phyloP scores from a whole-genome alignment of 805 yeast species.

The Myxozyma vanderwaltii region DNA sequence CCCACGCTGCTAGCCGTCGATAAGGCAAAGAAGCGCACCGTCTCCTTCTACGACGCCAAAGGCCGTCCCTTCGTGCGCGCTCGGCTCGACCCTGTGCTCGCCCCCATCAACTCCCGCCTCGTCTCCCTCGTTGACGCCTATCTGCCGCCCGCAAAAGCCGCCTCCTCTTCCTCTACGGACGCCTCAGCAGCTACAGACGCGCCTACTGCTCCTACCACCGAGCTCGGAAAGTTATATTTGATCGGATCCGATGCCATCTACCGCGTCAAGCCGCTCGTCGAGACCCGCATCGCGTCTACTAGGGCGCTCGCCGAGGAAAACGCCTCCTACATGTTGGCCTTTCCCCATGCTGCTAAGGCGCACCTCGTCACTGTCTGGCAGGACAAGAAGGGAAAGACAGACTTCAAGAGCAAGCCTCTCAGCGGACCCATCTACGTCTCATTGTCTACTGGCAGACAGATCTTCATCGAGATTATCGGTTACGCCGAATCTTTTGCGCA shows the following conservation, averaged over 20 bases:
- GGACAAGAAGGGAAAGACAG: slow-evolving; percentile 27
- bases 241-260: slow-evolving; percentile 22
- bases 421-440: slow-evolving; percentile 24
- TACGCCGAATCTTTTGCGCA: slow-evolving; percentile 27
- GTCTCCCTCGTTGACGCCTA: slow-evolving; percentile 49
- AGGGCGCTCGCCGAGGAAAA: slow-evolving; percentile 22
- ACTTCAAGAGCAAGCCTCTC: slow-evolving; percentile 20
- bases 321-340: slow-evolving; percentile 19
- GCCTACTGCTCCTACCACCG: slow-evolving; percentile 16
- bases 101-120: slow-evolving; percentile 61
- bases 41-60: slow-evolving; percentile 55
- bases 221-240: slow-evolving; percentile 26
- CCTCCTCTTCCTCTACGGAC: not conserved
- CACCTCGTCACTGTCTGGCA: slow-evolving; percentile 31
- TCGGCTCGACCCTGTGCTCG: slow-evolving; percentile 62
- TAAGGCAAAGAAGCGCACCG: slow-evolving; percentile 54
- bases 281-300: slow-evolving; percentile 21
- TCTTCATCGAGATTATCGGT: slow-evolving; percentile 18
- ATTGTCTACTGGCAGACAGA: slow-evolving; percentile 27
- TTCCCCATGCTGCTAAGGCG: slow-evolving; percentile 24
- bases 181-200: not conserved
- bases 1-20: slow-evolving; percentile 47
- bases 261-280: slow-evolving; percentile 29
- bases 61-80: slow-evolving; percentile 67
- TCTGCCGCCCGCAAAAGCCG: slow-evolving; percentile 45